Conservation (phyloP, 305 asterid genomes). For the Fraxinus ornus region DNA sequence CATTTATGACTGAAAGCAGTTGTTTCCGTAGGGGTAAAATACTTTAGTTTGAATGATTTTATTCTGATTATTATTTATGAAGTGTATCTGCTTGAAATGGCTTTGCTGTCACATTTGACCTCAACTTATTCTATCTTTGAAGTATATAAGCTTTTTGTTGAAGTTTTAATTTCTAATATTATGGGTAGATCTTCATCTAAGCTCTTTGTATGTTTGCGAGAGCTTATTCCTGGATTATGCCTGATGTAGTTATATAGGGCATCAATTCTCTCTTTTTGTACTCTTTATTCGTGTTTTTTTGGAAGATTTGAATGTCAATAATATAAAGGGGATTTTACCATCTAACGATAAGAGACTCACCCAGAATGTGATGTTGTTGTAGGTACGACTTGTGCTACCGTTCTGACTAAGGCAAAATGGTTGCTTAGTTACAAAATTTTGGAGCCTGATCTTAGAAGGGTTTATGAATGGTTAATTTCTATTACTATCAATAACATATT, state of each 20-base stretch:
- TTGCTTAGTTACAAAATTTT: no score
- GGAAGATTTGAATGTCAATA: not conserved
- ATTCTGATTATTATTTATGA: not conserved
- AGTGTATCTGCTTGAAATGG: not conserved
- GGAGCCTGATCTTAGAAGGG: no score
- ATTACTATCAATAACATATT: no score
- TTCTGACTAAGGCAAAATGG: constrained; percentile 64
- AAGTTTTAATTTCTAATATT: not conserved
- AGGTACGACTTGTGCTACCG: constrained; percentile 97
- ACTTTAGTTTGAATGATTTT: not conserved
- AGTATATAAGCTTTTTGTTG: not conserved
- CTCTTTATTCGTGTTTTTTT: not conserved
- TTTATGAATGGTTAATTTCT: no score
- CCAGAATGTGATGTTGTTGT: constrained; percentile 27
- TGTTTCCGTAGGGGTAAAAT: not conserved
- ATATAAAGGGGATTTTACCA: constrained; percentile 2
- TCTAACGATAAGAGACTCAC: constrained; percentile 20
- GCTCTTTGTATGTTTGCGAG: not conserved
- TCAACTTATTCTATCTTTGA: not conserved
- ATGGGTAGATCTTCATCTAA: not conserved
- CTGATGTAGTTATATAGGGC: not conserved
- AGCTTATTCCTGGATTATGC: not conserved
- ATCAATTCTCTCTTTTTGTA: not conserved
- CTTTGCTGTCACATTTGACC: not conserved
- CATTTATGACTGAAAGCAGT: not conserved